Conservation (phyloP, 176 grass and related monocot genomes). For the Thinopyrum elongatum region DNA sequence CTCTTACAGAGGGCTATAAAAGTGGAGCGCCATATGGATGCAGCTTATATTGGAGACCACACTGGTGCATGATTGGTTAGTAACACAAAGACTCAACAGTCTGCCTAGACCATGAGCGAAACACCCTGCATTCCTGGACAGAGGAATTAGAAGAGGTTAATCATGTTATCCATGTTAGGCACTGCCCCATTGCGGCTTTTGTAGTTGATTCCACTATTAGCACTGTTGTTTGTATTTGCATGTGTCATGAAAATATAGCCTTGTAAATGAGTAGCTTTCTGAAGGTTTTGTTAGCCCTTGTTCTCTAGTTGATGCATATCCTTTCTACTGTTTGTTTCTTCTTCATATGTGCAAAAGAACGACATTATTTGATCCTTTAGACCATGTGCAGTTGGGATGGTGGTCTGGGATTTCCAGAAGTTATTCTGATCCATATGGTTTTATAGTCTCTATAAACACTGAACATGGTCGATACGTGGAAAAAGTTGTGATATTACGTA, state of each 20-base stretch:
- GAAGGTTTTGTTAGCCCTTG: background rate
- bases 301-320: conserved; percentile 4
- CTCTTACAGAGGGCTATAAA: conserved; percentile 65
- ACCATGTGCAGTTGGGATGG: conserved; percentile 81
- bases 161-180: background rate
- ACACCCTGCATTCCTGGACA: background rate
- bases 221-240: background rate
- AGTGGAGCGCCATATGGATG: conserved; percentile 76
- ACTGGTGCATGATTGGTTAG: conserved; percentile 75
- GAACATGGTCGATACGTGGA: conserved; percentile 92
- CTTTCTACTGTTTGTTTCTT: conserved; percentile 19
- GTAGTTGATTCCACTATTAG: background rate
- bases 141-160: background rate
- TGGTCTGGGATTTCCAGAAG: conserved; percentile 92
- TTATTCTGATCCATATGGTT: conserved; percentile 73
- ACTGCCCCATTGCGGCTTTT: background rate
- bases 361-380: conserved; percentile 33
- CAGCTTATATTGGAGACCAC: conserved; percentile 76
- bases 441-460: conserved; percentile 77
- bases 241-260: background rate
- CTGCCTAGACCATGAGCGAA: background rate
- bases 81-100: conserved; percentile 14
- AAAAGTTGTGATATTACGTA: conserved; percentile 89
- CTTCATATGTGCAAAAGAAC: conserved; percentile 39
- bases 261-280: background rate